A percentile compares a stretch with the other conserved stretches of the same genome.
These are phyloP conservation scores for Geoglossum cookeanum DNA, from an alignment of 2,329 filamentous ascomycete genomes.

Conservation along the genomic window DNA sequence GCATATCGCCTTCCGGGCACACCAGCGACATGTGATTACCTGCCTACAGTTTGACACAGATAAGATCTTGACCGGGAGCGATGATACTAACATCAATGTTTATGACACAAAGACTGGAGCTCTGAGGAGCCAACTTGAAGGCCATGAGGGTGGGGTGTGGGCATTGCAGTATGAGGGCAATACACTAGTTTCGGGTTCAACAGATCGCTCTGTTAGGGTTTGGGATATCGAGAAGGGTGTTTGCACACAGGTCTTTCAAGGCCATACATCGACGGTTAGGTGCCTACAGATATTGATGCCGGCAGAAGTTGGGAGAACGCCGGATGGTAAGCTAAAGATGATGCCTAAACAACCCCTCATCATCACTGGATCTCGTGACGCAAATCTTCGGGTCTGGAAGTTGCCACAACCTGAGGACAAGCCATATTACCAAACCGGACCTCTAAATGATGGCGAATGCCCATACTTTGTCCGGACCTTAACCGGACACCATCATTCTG, in stretches of 20 bases:
- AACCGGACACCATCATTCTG: slow-evolving; percentile 75
- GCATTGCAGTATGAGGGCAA: slow-evolving; percentile 93
- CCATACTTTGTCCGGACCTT: slow-evolving; percentile 87
- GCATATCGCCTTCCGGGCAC: slow-evolving; percentile 90
- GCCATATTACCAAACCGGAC: slow-evolving; percentile 55
- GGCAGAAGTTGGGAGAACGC: slow-evolving; percentile 49
- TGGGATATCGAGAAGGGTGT: slow-evolving; percentile 93
- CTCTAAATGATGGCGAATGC: slow-evolving; percentile 59
- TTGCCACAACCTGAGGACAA: slow-evolving; percentile 64
- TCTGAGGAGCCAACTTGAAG: slow-evolving; percentile 63
- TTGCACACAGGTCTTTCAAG: slow-evolving; percentile 91
- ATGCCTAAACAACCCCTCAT: slow-evolving; percentile 90
- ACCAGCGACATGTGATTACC: slow-evolving; percentile 90
- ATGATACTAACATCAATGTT: slow-evolving; percentile 93
- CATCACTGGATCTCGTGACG: slow-evolving; percentile 92
- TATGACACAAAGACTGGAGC: slow-evolving; percentile 94
- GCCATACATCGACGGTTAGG: slow-evolving; percentile 90
- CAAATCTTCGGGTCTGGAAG: slow-evolving; percentile 84
- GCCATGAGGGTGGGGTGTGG: slow-evolving; percentile 96
- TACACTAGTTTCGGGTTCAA: slow-evolving; percentile 85
- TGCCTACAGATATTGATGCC: slow-evolving; percentile 91
- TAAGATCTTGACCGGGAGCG: slow-evolving; percentile 93
- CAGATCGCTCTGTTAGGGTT: slow-evolving; percentile 92
- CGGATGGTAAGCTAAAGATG: slow-evolving; percentile 59
- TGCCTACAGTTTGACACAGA: slow-evolving; percentile 95